phyloP scores from a whole-genome alignment of 2,329 filamentous ascomycete genomes.

The Epichloe sp. region DNA sequence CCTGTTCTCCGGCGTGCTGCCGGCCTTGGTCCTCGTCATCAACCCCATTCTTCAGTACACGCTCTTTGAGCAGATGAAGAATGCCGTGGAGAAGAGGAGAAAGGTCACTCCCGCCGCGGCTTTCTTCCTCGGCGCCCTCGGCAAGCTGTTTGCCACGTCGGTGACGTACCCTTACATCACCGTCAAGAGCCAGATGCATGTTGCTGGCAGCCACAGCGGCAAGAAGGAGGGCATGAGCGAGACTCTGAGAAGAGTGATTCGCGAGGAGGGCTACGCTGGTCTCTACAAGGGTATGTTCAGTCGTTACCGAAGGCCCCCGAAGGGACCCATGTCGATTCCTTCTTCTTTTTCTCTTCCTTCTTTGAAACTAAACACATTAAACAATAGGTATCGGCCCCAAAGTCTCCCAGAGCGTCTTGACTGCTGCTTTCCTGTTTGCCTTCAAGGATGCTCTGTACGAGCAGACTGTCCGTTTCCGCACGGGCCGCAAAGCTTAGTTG shows the following conservation, averaged over 20 bases:
- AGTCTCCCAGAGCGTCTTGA: constrained; percentile 92
- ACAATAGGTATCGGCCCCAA: constrained; percentile 77
- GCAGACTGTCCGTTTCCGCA: constrained; percentile 56
- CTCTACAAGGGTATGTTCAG: constrained; percentile 66
- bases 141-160: constrained; percentile 85
- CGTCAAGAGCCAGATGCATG: constrained; percentile 95
- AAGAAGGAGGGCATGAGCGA: constrained; percentile 69
- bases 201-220: constrained; percentile 57
- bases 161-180: constrained; percentile 99
- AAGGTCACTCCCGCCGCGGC: constrained; percentile 75
- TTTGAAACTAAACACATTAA: constrained; percentile 3
- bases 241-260: constrained; percentile 65
- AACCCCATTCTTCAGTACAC: constrained; percentile 99
- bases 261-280: constrained; percentile 81
- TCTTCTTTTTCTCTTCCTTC: not conserved
- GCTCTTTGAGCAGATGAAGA: constrained; percentile 97
- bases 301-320: not conserved
- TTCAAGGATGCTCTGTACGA: constrained; percentile 97
- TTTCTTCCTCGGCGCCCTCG: constrained; percentile 82
- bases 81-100: constrained; percentile 58
- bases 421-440: constrained; percentile 89
- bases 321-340: not conserved
- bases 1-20: constrained; percentile 84
- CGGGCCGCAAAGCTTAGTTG: constrained; percentile 17
- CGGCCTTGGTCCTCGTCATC: constrained; percentile 85